A percentile compares a stretch with the other conserved stretches of the same genome.
These are phyloP conservation scores for Paecilomyces niveus DNA, from an alignment of 2,329 filamentous ascomycete species.

Conservation along the genomic window DNA sequence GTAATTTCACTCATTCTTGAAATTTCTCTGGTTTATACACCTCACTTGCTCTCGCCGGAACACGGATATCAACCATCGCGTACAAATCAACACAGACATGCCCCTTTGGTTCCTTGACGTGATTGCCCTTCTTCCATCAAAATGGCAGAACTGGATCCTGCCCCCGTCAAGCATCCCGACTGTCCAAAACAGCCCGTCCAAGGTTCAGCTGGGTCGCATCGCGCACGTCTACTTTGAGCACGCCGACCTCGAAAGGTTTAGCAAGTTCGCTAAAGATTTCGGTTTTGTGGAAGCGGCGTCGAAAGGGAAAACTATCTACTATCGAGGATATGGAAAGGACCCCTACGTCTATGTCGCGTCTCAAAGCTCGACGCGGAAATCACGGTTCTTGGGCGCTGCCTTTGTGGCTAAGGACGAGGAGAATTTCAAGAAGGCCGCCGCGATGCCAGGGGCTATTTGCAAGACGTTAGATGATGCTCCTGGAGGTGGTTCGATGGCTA, in stretches of 20 bases:
- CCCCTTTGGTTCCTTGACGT: constrained; percentile 2
- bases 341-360: constrained; percentile 55
- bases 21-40: no score
- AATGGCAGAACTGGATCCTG: constrained; percentile 10
- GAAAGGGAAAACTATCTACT: constrained; percentile 45
- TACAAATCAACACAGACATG: no score
- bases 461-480: constrained; percentile 34
- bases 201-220: constrained; percentile 21
- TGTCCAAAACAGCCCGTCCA: constrained; percentile 13
- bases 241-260: constrained; percentile 16
- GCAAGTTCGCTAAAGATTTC: constrained; percentile 23
- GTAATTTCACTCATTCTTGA: no score
- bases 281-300: constrained; percentile 19
- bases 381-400: constrained; percentile 49
- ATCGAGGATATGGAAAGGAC: constrained; percentile 54
- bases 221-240: constrained; percentile 25
- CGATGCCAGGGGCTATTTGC: constrained; percentile 46
- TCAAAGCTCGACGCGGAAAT: constrained; percentile 41
- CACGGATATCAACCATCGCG: no score
- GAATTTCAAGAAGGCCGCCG: constrained; percentile 47
- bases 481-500: constrained; percentile 16
- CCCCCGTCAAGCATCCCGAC: constrained; percentile 9
- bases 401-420: constrained; percentile 52
- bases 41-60: no score
- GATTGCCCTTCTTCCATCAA: constrained; percentile 8